Conservation (phyloP, 108 stramenopile species). For the Discostella stelligeroides region DNA sequence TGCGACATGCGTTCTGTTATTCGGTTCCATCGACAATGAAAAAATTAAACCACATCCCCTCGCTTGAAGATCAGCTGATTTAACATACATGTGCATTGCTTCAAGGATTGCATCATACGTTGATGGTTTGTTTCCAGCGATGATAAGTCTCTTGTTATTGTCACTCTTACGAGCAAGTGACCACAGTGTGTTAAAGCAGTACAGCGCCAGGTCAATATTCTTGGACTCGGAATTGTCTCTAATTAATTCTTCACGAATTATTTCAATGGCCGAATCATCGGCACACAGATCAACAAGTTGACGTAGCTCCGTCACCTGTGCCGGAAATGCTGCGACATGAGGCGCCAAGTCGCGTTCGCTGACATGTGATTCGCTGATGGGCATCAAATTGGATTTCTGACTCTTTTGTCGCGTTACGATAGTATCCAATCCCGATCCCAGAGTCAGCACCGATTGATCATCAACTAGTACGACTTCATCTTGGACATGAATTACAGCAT, state of each 20-base stretch:
- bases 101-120: constrained; percentile 46
- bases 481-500: no score
- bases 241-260: constrained; percentile 31
- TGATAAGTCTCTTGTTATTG: constrained; percentile 30
- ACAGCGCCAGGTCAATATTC: constrained; percentile 29
- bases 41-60: constrained; percentile 37
- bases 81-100: constrained; percentile 46
- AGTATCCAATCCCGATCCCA: not conserved
- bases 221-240: constrained; percentile 18
- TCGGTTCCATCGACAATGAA: constrained; percentile 33
- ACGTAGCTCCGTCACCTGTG: constrained; percentile 13
- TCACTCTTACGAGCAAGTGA: constrained; percentile 38
- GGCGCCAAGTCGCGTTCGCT: not conserved
- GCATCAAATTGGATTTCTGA: not conserved
- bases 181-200: constrained; percentile 38
- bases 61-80: constrained; percentile 29
- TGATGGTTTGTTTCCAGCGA: constrained; percentile 24
- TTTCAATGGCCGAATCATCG: constrained; percentile 25
- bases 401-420: not conserved
- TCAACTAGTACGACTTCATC: not conserved
- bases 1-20: constrained; percentile 31
- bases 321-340: constrained; percentile 23
- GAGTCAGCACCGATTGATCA: constrained; percentile 14
- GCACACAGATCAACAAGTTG: constrained; percentile 23
- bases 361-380: constrained; percentile 2